Conservation (phyloP, 176 grass and related monocot genomes). For the Secale cereale region DNA sequence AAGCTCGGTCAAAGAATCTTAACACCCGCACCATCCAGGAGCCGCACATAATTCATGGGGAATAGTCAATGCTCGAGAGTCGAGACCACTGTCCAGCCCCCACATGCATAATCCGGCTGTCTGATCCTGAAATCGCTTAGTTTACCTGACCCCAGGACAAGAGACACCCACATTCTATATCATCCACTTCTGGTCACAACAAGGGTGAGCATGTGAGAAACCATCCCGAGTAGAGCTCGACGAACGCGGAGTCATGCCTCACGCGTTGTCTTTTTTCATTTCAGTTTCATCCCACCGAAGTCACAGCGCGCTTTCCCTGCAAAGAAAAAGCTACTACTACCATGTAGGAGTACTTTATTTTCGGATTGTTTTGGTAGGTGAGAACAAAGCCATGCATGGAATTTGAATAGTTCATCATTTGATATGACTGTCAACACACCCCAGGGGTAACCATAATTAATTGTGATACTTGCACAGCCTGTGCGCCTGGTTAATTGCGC, state of each 20-base stretch:
- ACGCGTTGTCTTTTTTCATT: neutral
- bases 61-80: neutral
- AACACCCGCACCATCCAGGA: neutral
- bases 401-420: too few relatives aligned
- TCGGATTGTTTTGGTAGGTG: too few relatives aligned
- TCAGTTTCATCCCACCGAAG: neutral
- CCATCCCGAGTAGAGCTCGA: neutral
- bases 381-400: too few relatives aligned
- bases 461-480: neutral
- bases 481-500: neutral
- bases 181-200: neutral
- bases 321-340: too few relatives aligned
- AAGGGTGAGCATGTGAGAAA: neutral
- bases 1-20: neutral
- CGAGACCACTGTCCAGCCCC: too few relatives aligned
- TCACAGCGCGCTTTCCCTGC: neutral
- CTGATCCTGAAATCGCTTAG: neutral
- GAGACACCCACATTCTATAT: neutral
- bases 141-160: neutral
- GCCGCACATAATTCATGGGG: neutral
- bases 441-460: too few relatives aligned
- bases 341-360: too few relatives aligned
- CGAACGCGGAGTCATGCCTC: neutral
- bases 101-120: neutral
- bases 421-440: too few relatives aligned